Evolutionary conservation across 805 yeast genomes (phyloP), one percentile per base, ranked within the genome.

Genomic region (Starmerella davenportii): DNA sequence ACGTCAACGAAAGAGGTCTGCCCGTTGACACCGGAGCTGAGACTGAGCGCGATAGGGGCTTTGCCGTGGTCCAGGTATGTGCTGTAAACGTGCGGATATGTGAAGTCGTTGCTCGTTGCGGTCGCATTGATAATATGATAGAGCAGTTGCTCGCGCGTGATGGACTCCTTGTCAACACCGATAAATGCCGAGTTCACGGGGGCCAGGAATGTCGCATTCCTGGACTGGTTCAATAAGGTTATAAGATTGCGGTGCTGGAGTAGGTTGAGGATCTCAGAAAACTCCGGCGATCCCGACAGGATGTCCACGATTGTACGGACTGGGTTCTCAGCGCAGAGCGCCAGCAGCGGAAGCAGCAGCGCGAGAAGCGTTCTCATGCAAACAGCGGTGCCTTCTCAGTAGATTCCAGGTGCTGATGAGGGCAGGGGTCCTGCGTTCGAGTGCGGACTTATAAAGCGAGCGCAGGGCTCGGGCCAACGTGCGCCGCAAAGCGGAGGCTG

Each of bases 131-230:
- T 51, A 4, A 61, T 43, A 46, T 68, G 52, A 34, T 52, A 52
- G 4, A 50, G 48, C 23, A 52, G 38, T 27, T 44, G 47, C 17
- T 50, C 51, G 4, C 36, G 20, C 9, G 51, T 27, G 36, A 52
- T 37, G 9, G 37, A 5, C 8, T 31, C 35, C 13, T 25, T 37
- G 34, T 45, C 41, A 13, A 38, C 30, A 16, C 52, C 51, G 4
- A 60, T 62, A 54, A 78, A 79, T 0, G 93, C 93, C 47, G 76
- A 73, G 55, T 81, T 81, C 8, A 76, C 65, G 0, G 93, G 93
- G 1, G 92, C 93, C 33, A 79, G 52, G 14, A 81, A 56, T 0
- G 93, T 79, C 40, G 76, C 69, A 53, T 80, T 77, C 30, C 59
- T 59, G 45, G 76, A 54, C 20, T 59, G 58, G 51, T 79, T 80